Evolutionary conservation across 352 stramenopile genomes (phyloP).

Genomic region (Pythium graminicola): DNA sequence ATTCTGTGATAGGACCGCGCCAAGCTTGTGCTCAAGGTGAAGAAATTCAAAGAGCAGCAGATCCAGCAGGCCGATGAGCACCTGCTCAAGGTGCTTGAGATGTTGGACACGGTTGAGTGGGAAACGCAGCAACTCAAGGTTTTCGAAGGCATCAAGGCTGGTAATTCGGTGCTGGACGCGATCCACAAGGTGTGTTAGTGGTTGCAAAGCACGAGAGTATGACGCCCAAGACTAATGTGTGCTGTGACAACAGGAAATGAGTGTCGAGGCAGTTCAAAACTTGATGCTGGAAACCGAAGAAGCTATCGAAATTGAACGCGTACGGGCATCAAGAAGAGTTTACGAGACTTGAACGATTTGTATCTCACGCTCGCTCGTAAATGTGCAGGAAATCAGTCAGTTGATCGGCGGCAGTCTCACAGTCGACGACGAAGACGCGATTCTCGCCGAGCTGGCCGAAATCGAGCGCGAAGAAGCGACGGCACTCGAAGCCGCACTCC

Average conservation of each 20-base stretch:
- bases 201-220: too few species aligned
- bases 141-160: slow-evolving; percentile 84
- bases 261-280: slow-evolving; percentile 79
- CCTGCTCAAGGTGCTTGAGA: slow-evolving; percentile 77
- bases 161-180: slow-evolving; percentile 81
- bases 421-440: slow-evolving; percentile 78
- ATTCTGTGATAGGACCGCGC: slow-evolving; percentile 52
- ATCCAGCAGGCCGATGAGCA: slow-evolving; percentile 83
- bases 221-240: too few species aligned
- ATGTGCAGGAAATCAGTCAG: slow-evolving; percentile 75
- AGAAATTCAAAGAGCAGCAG: slow-evolving; percentile 88
- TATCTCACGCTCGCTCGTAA: slow-evolving; percentile 5
- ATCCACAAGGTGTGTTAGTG: slow-evolving; percentile 64
- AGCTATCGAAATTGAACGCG: slow-evolving; percentile 65
- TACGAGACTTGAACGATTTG: background rate
- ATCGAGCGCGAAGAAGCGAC: slow-evolving; percentile 73
- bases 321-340: slow-evolving; percentile 24
- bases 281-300: slow-evolving; percentile 87
- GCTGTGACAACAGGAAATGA: slow-evolving; percentile 78
- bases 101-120: slow-evolving; percentile 87
- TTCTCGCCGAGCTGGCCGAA: slow-evolving; percentile 77
- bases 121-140: slow-evolving; percentile 84
- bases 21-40: slow-evolving; percentile 82
- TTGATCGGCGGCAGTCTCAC: slow-evolving; percentile 72
- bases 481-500: slow-evolving; percentile 44